phyloP scores from a whole-genome alignment of 2,329 filamentous ascomycete species.

The Curvularia verruculosa region DNA sequence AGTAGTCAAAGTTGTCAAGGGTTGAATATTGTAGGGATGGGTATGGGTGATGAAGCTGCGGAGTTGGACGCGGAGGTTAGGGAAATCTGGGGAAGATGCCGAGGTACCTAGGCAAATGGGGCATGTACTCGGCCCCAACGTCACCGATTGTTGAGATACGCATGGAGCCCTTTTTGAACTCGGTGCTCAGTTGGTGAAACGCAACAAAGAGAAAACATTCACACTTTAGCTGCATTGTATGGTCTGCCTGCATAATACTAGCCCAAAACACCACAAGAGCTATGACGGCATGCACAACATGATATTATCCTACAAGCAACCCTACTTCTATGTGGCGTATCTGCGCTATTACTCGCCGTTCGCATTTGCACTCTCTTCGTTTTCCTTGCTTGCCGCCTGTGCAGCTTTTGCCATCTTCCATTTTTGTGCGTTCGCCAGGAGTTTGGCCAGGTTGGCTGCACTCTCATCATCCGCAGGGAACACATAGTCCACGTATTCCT shows the following conservation, averaged over 20 bases:
- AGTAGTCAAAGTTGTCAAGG: neutral
- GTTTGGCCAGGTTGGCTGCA: slow-evolving; percentile 79
- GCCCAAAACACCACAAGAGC: neutral
- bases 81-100: slow-evolving; percentile 40
- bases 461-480: slow-evolving; percentile 95
- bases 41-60: slow-evolving; percentile 17
- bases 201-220: neutral
- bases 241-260: neutral
- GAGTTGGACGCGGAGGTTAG: slow-evolving; percentile 29
- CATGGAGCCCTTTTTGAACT: neutral
- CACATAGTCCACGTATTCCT: slow-evolving; percentile 96
- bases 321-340: neutral
- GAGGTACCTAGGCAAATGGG: slow-evolving; percentile 20
- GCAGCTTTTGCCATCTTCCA: slow-evolving; percentile 72
- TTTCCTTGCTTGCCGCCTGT: slow-evolving; percentile 16
- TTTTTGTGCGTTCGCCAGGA: slow-evolving; percentile 82
- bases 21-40: neutral
- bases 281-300: neutral
- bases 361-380: slow-evolving; percentile 4
- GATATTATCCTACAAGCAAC: neutral
- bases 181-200: too few relatives aligned
- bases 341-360: slow-evolving; percentile 2
- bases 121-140: neutral
- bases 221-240: neutral
- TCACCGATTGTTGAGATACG: slow-evolving; percentile 1